A percentile compares a stretch with the other conserved stretches of the same genome.
Conservation (phyloP, 164 flowering plant species). For the Aristolochia contorta region DNA sequence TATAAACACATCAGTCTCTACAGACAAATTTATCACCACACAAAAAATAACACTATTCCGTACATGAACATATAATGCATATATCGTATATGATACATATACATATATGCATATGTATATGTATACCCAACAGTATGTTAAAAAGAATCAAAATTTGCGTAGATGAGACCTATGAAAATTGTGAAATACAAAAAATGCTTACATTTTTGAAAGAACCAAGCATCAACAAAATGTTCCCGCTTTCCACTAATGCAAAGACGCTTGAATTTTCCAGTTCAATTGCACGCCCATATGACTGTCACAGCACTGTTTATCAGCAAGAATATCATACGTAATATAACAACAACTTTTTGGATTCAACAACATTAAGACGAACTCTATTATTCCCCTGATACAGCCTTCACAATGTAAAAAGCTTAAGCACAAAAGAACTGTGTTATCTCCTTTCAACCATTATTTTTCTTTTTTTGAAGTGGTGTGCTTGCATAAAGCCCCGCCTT, state of each 20-base stretch:
- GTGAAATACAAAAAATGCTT: slow-evolving; percentile 1
- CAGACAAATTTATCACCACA: no score
- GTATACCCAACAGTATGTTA: neutral
- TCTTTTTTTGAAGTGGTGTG: no score
- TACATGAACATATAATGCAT: no score
- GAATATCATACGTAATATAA: neutral
- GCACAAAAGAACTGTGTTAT: no score
- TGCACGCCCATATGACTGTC: slow-evolving; percentile 89
- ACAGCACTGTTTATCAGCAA: neutral
- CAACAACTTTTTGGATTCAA: neutral
- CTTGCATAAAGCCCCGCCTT: no score
- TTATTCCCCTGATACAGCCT: no score
- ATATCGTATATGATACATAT: neutral
- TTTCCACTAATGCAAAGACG: slow-evolving; percentile 67
- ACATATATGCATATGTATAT: neutral
- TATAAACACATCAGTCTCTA: no score
- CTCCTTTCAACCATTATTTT: no score
- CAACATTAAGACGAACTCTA: neutral
- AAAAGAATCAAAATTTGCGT: neutral
- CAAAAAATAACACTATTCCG: no score
- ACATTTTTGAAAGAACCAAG: slow-evolving; percentile 82
- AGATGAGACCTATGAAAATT: neutral
- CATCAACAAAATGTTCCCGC: slow-evolving; percentile 74
- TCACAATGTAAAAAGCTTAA: no score
- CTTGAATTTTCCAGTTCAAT: slow-evolving; percentile 69